Percentiles rank a stretch among this genome's conserved stretches.
These are phyloP conservation scores for Plasmodium malariae DNA, from an alignment of 169 alveolate species.

Conservation along the genomic window DNA sequence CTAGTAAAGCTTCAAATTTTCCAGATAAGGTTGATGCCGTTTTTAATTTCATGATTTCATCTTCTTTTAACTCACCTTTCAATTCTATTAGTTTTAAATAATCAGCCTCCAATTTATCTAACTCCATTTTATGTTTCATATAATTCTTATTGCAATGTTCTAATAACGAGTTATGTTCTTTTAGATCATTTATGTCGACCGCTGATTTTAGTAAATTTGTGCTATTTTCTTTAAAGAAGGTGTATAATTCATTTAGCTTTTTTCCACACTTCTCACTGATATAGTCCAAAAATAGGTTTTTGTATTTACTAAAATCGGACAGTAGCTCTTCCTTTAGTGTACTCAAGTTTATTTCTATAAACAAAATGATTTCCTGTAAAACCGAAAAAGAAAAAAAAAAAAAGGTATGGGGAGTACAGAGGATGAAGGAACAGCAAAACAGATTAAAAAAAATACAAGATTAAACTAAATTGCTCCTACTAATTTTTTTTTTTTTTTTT, in stretches of 20 bases:
- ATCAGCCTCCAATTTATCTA: conserved; percentile 66
- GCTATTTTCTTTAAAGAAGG: conserved; percentile 65
- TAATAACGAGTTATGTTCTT: conserved; percentile 40
- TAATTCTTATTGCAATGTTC: conserved; percentile 64
- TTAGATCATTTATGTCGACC: conserved; percentile 34
- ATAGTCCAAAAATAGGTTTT: conserved; percentile 35
- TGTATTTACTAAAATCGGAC: conserved; percentile 43
- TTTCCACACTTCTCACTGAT: conserved; percentile 65
- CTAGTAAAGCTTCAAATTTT: conserved; percentile 53
- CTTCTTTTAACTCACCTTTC: conserved; percentile 77
- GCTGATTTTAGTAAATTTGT: conserved; percentile 50
- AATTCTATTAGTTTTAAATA: conserved; percentile 66
- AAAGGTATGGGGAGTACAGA: too few relatives aligned
- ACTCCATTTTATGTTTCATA: conserved; percentile 34
- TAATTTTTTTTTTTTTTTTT: too few relatives aligned
- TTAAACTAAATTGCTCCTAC: too few relatives aligned
- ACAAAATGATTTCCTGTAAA: conserved; percentile 44
- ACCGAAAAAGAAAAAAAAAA: too few relatives aligned
- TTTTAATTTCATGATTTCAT: conserved; percentile 74
- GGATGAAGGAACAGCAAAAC: too few relatives aligned
- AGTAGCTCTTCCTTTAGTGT: conserved; percentile 56
- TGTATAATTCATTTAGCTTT: conserved; percentile 55
- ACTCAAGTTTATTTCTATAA: conserved; percentile 71
- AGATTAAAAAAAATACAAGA: too few relatives aligned
- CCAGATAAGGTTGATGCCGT: conserved; percentile 48